Evolutionary conservation across 331 rosid species (phyloP), one percentile per base, ranked within the genome.

Genomic region (Quercus tomentella): DNA sequence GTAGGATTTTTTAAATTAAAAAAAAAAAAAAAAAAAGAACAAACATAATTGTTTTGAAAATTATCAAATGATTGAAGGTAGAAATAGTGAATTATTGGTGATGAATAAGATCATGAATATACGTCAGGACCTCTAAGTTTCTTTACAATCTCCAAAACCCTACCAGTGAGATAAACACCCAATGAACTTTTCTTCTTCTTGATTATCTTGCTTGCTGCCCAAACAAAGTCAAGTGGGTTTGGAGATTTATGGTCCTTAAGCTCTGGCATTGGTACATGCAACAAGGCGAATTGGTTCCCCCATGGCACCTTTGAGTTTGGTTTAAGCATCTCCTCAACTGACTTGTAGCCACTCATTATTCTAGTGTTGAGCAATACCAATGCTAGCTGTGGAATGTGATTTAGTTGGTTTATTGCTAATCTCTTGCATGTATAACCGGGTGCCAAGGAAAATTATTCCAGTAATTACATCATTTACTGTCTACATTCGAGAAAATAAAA

Each of bases 401-500:
- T 56, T 52, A 45, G 75, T 81, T 72, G 87, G 43, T 20, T 70
- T 23, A 22, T 56, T 10, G 51, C 55, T 58, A 3, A 72, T 74
- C 70, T 84, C 91, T 81, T 87, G 75, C 93, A 87, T 89, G 75
- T 84, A 91, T 4, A 89, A 70, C 55, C 92, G 66, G 76, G 86
- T 55, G 37, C 96, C 96, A 2, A 79, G 83, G 80, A 87, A 89
- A 28, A 87, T 70, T 22, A 87, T 52, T 56, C 93, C 93, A 3
- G 77, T 22, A n/a, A 86, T 6, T 68, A 89, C 87, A 79, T 91
- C 92, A 77, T 87, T 89, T 56, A 80, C 58, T 0, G 89, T 91
- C 91, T 91, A 78, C 75, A 56, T 2, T 16, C 1, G 21, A 41
- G 12, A 75, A 12, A 23, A 26, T 5, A 0, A 18, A 20, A 23